Percentiles rank a stretch among this genome's conserved stretches.
These are phyloP conservation scores for Pseudisothecium myosuroides DNA, from an alignment of 225 moss, liverwort and hornwort species.

Conservation along the genomic window DNA sequence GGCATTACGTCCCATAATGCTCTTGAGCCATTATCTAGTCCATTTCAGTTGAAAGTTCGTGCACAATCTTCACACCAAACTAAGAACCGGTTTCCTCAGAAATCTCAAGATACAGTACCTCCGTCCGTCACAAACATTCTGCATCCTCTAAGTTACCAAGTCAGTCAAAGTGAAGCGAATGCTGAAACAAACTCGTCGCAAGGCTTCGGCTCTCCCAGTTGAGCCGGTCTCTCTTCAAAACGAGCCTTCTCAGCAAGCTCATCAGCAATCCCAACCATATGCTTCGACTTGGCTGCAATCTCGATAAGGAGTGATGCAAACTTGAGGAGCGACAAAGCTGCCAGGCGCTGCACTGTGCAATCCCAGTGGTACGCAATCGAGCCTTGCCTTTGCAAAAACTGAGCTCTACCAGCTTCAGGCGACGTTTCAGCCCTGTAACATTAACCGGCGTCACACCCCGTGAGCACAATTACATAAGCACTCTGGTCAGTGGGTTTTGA, in stretches of 20 bases:
- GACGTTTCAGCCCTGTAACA: not conserved
- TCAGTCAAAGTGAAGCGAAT: not conserved
- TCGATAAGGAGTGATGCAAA: constrained; percentile 71
- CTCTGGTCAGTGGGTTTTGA: not conserved
- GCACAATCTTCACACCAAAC: not conserved
- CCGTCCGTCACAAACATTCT: not conserved
- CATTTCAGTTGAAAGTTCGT: not conserved
- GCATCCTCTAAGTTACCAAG: not conserved
- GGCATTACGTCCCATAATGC: too few relatives aligned
- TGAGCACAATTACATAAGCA: too few relatives aligned
- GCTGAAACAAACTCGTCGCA: constrained; percentile 3
- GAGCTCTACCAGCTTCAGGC: not conserved
- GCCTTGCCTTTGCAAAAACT: constrained; percentile 11
- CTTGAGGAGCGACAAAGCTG: constrained; percentile 66
- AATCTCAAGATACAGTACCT: not conserved
- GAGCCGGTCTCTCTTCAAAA: constrained; percentile 6
- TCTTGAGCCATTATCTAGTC: too few relatives aligned
- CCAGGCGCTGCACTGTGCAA: constrained; percentile 33
- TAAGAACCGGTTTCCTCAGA: not conserved
- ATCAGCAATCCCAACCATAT: constrained; percentile 32
- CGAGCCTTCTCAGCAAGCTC: constrained; percentile 42
- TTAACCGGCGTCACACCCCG: not conserved
- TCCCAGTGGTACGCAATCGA: constrained; percentile 24
- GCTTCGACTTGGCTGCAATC: constrained; percentile 60
- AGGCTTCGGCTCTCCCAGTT: not conserved